Conservation (phyloP, 2,329 filamentous ascomycete species). For the Penicillium sp. region DNA sequence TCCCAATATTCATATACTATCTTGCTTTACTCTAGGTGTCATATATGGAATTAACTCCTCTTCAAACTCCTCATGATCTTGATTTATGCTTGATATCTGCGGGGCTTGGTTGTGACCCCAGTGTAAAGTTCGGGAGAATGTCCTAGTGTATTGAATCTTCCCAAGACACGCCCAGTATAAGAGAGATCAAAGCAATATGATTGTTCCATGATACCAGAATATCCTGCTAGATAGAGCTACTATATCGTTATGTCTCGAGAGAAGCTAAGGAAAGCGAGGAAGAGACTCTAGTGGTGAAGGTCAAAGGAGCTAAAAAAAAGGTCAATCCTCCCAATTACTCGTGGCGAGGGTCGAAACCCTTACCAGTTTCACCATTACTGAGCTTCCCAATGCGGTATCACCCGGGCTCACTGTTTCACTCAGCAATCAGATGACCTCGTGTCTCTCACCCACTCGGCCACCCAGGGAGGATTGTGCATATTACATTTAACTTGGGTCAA, state of each 20-base stretch:
- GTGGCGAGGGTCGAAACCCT: background rate
- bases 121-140: background rate
- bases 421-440: background rate
- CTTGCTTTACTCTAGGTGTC: slow-evolving; percentile 3
- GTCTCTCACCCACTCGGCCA: slow-evolving; percentile 4
- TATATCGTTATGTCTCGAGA: background rate
- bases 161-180: background rate
- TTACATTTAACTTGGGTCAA: too few relatives aligned
- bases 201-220: background rate
- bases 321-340: background rate
- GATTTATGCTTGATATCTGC: background rate
- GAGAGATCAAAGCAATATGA: background rate
- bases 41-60: background rate
- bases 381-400: slow-evolving; percentile 3
- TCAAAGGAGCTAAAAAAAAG: background rate
- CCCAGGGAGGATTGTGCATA: background rate
- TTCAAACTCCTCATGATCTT: too few relatives aligned
- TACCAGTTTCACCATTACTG: background rate
- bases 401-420: background rate
- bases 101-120: too few relatives aligned
- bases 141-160: background rate
- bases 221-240: background rate
- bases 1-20: slow-evolving; percentile 8
- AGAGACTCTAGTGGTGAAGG: background rate
- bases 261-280: background rate